phyloP scores from a whole-genome alignment of 306 rosid genomes.

The Begonia loranthoides region DNA sequence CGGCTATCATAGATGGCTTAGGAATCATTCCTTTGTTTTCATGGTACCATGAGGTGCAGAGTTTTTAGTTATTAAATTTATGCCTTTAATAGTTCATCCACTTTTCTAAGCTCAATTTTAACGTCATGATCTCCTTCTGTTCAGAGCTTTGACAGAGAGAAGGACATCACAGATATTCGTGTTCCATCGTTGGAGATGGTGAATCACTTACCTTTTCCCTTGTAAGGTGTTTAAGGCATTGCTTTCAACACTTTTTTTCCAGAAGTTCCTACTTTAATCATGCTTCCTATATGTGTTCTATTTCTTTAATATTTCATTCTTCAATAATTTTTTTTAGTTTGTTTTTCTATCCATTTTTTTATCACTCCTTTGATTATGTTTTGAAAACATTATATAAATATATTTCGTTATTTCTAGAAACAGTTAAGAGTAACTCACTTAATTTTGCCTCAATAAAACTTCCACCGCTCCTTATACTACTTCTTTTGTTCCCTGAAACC shows the following conservation, averaged over 20 bases:
- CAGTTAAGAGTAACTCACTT: too few species aligned
- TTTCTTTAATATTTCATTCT: too few species aligned
- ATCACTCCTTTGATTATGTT: too few species aligned
- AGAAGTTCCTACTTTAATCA: background rate
- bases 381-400: too few species aligned
- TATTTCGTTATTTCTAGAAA: too few species aligned
- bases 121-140: slow-evolving; percentile 6
- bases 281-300: too few species aligned
- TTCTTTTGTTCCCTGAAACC: too few species aligned
- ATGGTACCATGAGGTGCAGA: slow-evolving; percentile 88
- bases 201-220: slow-evolving; percentile 52
- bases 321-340: too few species aligned
- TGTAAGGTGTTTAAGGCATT: slow-evolving; percentile 27
- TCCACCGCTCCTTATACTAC: too few species aligned
- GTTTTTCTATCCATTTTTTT: too few species aligned
- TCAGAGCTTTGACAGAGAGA: slow-evolving; percentile 89
- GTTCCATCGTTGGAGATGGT: slow-evolving; percentile 84
- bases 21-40: slow-evolving; percentile 90
- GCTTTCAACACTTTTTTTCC: slow-evolving; percentile 1
- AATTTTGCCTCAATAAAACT: too few species aligned
- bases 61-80: background rate
- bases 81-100: slow-evolving; percentile 11
- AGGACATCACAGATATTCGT: slow-evolving; percentile 43
- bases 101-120: background rate
- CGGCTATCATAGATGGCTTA: slow-evolving; percentile 40